Evolutionary conservation across 2,329 filamentous ascomycete species (phyloP), one percentile per base, ranked within the genome.

Genomic region (Pseudogymnoascus sp.): DNA sequence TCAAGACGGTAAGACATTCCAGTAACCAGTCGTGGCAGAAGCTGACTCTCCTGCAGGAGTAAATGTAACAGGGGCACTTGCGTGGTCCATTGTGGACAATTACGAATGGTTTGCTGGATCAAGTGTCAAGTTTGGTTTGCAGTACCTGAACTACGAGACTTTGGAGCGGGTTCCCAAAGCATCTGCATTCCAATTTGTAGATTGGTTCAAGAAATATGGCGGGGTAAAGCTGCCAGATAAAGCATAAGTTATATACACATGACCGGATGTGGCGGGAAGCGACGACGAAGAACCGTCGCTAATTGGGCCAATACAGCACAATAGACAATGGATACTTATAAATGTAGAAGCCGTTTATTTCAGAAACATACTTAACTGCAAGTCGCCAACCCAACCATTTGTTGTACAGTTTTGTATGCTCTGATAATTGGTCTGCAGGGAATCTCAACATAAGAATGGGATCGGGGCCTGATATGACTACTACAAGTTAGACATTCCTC

Each of bases 91-190:
- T 57, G 66, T 72, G 58, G 75, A 77, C 59, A 77, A 77, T 58
- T 76, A 75, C 39, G 75, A 77, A 65, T 77, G 75, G 47, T 54
- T 64, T 4, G 62, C 70, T 20, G 77, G 77, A 2, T 70, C 67
- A 1, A 64, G 65, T 18, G 72, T 73, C 4, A 64, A 74, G 60
- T 77, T 77, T 62, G 75, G 75, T 8, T 54, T 77, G 65, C 75
- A 77, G 69, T 75, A 77, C 64, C 70, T 77, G 6, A 74, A 77
- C 60, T 76, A 76, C 57, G 73, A 71, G 22, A 72, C 69, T 50
- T 63, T 77, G 62, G 73, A 73, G 65, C 67, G 75, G 63, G 73
- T 70, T 38, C 75, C 75, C 1, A 77, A 77, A 65, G 75, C 75
- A 1, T 75, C 72, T 58, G 63, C 75, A 67, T 76, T 76, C 60